A percentile compares a stretch with the other conserved stretches of the same genome.
These are phyloP conservation scores for Phaeomoniella chlamydospora DNA, from an alignment of 2,329 filamentous ascomycete genomes.

Conservation along the genomic window DNA sequence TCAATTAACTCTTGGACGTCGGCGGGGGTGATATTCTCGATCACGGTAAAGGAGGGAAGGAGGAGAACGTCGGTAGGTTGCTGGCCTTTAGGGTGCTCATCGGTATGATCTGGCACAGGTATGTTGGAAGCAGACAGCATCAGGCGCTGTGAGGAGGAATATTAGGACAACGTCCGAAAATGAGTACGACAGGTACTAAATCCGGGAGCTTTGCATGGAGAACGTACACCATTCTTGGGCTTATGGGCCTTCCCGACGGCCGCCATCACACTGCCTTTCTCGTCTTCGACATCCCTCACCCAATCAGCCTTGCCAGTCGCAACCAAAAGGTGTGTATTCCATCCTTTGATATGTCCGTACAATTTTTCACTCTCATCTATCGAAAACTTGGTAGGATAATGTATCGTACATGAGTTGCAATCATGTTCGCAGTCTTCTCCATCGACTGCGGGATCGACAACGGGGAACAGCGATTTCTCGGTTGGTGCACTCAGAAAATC, in stretches of 20 bases:
- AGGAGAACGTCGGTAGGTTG: constrained; percentile 67
- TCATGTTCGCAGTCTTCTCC: constrained; percentile 83
- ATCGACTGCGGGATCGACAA: constrained; percentile 60
- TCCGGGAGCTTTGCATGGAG: not conserved
- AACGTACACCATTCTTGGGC: not conserved
- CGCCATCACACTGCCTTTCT: constrained; percentile 74
- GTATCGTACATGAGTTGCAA: constrained; percentile 65
- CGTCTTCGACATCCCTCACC: constrained; percentile 77
- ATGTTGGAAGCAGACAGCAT: constrained; percentile 92
- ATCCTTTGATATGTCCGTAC: constrained; percentile 75
- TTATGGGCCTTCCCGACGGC: constrained; percentile 37
- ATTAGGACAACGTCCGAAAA: no score
- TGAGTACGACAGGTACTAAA: constrained; percentile 1
- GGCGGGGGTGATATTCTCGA: constrained; percentile 70
- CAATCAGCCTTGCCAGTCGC: constrained; percentile 95
- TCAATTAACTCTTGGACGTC: constrained; percentile 58
- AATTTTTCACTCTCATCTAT: constrained; percentile 66
- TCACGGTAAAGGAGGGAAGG: constrained; percentile 67
- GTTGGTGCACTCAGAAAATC: constrained; percentile 33
- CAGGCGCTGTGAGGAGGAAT: constrained; percentile 54
- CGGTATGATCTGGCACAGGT: constrained; percentile 53
- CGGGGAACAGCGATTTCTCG: constrained; percentile 51
- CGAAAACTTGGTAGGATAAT: constrained; percentile 59
- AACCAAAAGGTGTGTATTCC: constrained; percentile 79
- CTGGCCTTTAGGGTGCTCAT: constrained; percentile 38